These are phyloP conservation scores for Asterionellopsis glacialis DNA, from an alignment of 108 stramenopile species.

Conservation along the genomic window DNA sequence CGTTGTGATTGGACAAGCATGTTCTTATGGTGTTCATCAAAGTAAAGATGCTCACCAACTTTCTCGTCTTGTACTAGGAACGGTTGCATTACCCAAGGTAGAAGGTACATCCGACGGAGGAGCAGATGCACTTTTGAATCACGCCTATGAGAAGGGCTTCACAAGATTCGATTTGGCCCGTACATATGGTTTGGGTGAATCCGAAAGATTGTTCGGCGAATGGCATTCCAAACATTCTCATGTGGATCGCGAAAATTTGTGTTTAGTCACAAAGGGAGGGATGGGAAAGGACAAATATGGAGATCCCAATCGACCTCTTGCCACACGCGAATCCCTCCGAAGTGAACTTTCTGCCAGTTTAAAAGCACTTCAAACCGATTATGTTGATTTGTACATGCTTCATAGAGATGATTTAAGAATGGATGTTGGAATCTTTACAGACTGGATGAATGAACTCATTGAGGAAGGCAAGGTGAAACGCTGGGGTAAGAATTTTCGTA, in stretches of 20 bases:
- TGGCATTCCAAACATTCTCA: not conserved
- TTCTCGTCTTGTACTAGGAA: constrained; percentile 1
- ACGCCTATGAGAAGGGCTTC: constrained; percentile 2
- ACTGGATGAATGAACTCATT: not conserved
- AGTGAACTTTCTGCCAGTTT: not conserved
- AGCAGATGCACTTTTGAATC: not conserved
- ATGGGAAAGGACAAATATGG: constrained; percentile 6
- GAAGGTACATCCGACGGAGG: not conserved
- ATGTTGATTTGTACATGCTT: not conserved
- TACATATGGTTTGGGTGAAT: constrained; percentile 7
- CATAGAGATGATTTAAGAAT: not conserved
- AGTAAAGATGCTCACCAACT: too few relatives aligned
- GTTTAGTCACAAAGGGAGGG: constrained; percentile 2
- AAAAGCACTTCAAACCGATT: not conserved
- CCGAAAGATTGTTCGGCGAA: constrained; percentile 1
- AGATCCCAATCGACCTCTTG: constrained; percentile 3
- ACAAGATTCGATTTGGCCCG: constrained; percentile 2
- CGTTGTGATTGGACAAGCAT: too few relatives aligned
- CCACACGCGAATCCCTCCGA: not conserved
- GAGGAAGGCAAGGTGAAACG: constrained; percentile 2
- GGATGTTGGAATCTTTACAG: not conserved
- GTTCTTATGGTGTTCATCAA: too few relatives aligned
- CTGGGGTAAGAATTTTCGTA: too few relatives aligned
- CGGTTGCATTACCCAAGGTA: not conserved
- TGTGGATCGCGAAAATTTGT: not conserved